A percentile compares a stretch with the other conserved stretches of the same genome.
These are phyloP conservation scores for Ganoderma boninense DNA, from an alignment of 1,284 basidiomycete genomes.

Conservation along the genomic window DNA sequence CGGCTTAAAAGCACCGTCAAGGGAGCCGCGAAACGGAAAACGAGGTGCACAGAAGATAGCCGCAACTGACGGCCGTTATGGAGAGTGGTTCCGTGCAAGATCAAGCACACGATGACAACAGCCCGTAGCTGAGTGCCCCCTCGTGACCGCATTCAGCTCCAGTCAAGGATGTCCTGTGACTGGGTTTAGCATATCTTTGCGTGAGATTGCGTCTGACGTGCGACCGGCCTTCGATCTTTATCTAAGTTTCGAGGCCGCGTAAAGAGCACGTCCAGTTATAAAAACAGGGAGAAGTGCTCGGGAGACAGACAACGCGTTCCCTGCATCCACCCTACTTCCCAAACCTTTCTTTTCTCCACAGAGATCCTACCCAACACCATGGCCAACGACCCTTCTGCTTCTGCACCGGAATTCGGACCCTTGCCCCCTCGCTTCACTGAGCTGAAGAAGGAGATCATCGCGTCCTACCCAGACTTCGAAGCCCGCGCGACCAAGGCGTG, in stretches of 20 bases:
- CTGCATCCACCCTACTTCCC: neutral
- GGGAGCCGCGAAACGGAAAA: neutral
- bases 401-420: constrained; percentile 39
- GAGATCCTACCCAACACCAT: neutral
- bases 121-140: neutral
- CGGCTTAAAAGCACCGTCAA: neutral
- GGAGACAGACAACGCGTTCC: neutral
- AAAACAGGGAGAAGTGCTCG: neutral
- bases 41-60: neutral
- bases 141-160: constrained; percentile 23
- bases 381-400: neutral
- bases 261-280: neutral
- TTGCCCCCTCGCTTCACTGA: constrained; percentile 56
- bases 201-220: constrained; percentile 27
- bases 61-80: neutral
- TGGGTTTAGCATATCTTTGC: constrained; percentile 12
- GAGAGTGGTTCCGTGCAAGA: neutral
- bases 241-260: constrained; percentile 8
- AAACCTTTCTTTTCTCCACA: too few relatives aligned
- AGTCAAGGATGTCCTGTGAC: constrained; percentile 25
- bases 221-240: constrained; percentile 1
- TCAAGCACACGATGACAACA: neutral
- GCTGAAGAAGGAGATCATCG: constrained; percentile 64
- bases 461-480: constrained; percentile 59
- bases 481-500: constrained; percentile 59